Percentiles rank a stretch among this genome's conserved stretches.
Conservation (phyloP, 139 green algal genomes). For the Tetradesmus obliquus region DNA sequence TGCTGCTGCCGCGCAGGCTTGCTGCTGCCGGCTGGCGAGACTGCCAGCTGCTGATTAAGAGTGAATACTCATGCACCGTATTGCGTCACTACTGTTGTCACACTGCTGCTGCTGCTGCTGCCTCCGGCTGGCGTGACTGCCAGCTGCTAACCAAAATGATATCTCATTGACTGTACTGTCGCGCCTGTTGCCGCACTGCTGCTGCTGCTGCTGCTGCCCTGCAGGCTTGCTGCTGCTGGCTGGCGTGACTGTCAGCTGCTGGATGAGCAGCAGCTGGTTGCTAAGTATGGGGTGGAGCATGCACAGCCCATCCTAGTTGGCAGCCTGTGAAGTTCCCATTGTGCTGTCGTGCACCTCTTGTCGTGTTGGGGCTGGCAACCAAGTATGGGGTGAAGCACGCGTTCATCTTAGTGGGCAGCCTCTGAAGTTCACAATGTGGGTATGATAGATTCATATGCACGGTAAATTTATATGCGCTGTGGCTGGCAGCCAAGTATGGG, state of each 20-base stretch:
- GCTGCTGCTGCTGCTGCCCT: background rate
- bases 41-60: conserved; percentile 5
- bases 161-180: too few relatives aligned
- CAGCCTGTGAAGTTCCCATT: background rate
- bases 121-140: background rate
- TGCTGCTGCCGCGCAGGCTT: background rate
- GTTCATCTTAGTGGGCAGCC: background rate
- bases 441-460: too few relatives aligned
- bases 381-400: background rate
- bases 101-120: background rate
- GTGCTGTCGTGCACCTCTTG: too few relatives aligned
- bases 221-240: conserved; percentile 28
- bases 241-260: background rate
- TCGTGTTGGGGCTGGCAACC: background rate
- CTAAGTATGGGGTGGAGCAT: background rate
- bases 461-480: too few relatives aligned
- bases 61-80: too few relatives aligned
- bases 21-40: conserved; percentile 4
- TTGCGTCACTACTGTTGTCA: background rate
- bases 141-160: background rate
- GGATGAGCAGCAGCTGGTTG: background rate
- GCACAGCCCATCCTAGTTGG: conserved; percentile 23
- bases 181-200: background rate
- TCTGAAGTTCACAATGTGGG: background rate
- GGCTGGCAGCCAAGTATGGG: too few relatives aligned